Evolutionary conservation across 345 rosid species (phyloP).

Genomic region (rapeseed (Brassica napus)): DNA sequence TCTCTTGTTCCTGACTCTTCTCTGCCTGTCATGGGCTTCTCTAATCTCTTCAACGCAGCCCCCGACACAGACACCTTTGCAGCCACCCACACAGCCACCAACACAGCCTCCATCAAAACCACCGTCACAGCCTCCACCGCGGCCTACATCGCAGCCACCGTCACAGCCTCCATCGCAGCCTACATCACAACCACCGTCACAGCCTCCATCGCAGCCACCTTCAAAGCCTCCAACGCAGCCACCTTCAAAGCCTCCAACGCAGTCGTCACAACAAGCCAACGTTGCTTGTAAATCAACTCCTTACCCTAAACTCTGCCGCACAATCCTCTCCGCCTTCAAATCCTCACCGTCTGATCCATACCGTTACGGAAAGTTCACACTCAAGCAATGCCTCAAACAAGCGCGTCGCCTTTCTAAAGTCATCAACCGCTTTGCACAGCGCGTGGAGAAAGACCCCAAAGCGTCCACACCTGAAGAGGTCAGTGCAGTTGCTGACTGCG

Average conservation of each 20-base stretch:
- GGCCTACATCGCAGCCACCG: neutral
- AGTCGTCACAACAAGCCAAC: slow-evolving; percentile 41
- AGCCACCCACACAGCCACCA: neutral
- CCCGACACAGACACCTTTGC: slow-evolving; percentile 9
- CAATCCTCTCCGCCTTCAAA: slow-evolving; percentile 50
- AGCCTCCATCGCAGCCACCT: neutral
- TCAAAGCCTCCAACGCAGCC: neutral
- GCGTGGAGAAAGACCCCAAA: slow-evolving; percentile 20
- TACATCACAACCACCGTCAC: neutral
- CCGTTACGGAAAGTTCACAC: slow-evolving; percentile 56
- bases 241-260: neutral
- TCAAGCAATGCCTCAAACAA: slow-evolving; percentile 61
- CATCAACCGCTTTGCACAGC: slow-evolving; percentile 38
- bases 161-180: neutral
- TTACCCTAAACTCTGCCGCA: slow-evolving; percentile 72
- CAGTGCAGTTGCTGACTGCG: slow-evolving; percentile 55
- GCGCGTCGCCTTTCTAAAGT: slow-evolving; percentile 48
- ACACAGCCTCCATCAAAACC: neutral
- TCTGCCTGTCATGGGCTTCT: slow-evolving; percentile 38
- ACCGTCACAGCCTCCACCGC: neutral
- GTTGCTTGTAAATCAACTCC: slow-evolving; percentile 55
- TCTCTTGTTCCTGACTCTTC: slow-evolving; percentile 26
- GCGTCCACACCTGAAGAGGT: slow-evolving; percentile 24
- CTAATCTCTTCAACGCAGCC: slow-evolving; percentile 23
- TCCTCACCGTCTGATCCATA: slow-evolving; percentile 51